Evolutionary conservation across 805 yeast genomes (phyloP), one percentile per base, ranked within the genome.

Genomic region (Vanderwaltozyma polyspora): DNA sequence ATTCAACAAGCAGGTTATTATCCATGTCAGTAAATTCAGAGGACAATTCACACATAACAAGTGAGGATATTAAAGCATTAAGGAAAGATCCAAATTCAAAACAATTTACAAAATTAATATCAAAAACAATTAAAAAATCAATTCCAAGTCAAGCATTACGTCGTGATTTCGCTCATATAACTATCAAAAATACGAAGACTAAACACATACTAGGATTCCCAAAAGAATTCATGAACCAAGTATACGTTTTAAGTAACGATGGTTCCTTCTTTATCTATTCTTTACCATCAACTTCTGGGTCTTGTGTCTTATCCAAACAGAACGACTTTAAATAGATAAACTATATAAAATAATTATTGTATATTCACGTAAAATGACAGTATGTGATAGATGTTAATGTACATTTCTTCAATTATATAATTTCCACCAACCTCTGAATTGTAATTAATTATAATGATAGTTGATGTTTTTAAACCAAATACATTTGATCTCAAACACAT

Each of bases 91-190:
- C 17, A 14, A 48, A 41, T 24, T 34, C 55, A 5, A 47, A 44
- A 28, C 53, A 48, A 19, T 30, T 55, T 17, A 49, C 52, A 9
- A 42, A 38, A 8, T 45, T 42, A 28, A 32, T 55, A 7, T 45
- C 57, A 5, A 49, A 46, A 29, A 44, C 43, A 14, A 41, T 55
- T 6, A 48, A 42, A 35, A 50, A 52, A n/a, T 37, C 49, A 4
- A 46, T 55, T 15, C 52, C 59, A 14, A 49, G 43, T 17, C 59
- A 55, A 35, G 48, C 47, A 21, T 29, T 54, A 17, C 45, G 48
- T 15, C 45, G 60, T 26, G 52, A 55, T 31, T 48, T 39, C 35
- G 60, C 58, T 5, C 52, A 47, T 36, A 49, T 55, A 13, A 43
- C 44, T 7, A 10, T 25, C 4, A 19, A 28, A 12, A 31, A 31